Evolutionary conservation across 805 yeast genomes (phyloP).

Genomic region (Yamadazyma akitaensis): DNA sequence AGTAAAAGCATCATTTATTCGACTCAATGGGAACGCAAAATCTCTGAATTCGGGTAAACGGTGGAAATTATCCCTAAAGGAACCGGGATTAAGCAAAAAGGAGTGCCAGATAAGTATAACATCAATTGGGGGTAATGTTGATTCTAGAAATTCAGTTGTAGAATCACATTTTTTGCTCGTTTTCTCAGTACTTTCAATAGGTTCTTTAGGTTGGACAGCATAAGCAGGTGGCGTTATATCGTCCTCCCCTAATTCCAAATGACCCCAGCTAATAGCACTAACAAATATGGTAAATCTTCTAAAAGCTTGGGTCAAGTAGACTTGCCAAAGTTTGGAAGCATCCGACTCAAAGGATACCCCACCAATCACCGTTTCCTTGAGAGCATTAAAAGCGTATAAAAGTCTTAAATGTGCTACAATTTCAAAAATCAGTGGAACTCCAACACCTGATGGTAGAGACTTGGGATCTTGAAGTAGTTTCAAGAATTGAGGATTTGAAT

Average conservation of each 20-base stretch:
- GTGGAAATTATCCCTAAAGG: conserved; percentile 14
- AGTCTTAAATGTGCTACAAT: conserved; percentile 21
- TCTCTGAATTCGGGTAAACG: conserved; percentile 11
- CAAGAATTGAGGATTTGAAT: too few relatives aligned
- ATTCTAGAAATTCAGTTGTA: too few relatives aligned
- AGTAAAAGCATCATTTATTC: conserved; percentile 7
- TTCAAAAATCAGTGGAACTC: not conserved
- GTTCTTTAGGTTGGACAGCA: too few relatives aligned
- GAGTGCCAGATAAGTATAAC: conserved; percentile 23
- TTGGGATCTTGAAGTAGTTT: too few relatives aligned
- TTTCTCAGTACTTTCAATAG: too few relatives aligned
- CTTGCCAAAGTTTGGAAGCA: conserved; percentile 19
- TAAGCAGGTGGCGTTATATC: too few relatives aligned
- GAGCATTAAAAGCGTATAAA: conserved; percentile 17
- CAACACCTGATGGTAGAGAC: too few relatives aligned
- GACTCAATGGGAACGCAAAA: conserved; percentile 7
- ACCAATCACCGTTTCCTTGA: conserved; percentile 9
- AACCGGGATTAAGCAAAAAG: conserved; percentile 17
- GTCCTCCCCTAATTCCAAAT: too few relatives aligned
- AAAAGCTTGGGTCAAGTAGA: conserved; percentile 21
- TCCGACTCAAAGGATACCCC: not conserved
- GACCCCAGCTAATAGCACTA: conserved; percentile 10
- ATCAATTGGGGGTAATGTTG: conserved; percentile 20
- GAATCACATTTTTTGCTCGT: too few relatives aligned
- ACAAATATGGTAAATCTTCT: conserved; percentile 20